Base-by-base conservation (phyloP, 2,329 filamentous ascomycete genomes). In the Hysterium pulicare region DNA sequence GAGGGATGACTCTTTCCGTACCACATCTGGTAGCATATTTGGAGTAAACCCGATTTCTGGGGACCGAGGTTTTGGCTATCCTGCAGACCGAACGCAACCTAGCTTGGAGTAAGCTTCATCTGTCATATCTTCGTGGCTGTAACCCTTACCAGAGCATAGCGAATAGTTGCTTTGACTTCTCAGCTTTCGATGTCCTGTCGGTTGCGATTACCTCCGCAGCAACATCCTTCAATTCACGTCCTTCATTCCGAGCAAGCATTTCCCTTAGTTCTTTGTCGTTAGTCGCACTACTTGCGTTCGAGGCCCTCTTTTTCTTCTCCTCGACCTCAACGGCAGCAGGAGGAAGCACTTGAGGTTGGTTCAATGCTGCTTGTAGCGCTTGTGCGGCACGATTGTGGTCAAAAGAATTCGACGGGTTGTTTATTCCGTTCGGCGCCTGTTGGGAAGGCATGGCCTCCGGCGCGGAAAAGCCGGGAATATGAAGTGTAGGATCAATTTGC, bases 21-120 rank as follows among this genome's bases (percentile, higher is more conserved):
- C 88, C 90, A 67, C 93, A 98, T 49, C 88, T 83, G 20, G 87
- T 90, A 36, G 91, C 93, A 66, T 98, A 98, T 64, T 90, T 90
- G 46, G 90, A 89, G 67, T 97, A 98, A 2, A 98, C 93, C 45
- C 91, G 80, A 51, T 93, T 93, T 56, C 93, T 79, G 5, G 93
- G 90, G 1, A 97, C 91, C 5, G 93, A 96, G 1, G 84, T 85
- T 62, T 87, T 88, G 33, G 86, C 86, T 48, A 81, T 81, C 34
- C 79, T 75, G 66, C 87, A 91, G 1, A 85, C 82, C 39, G 78
- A 76, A 57, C 83, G 83, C 54, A 91, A 81, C 86, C 86, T 90
- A 53, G 5, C 51, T 13, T 36, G 39, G 40, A 41, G 70, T 52
- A 64, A 64, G 58, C 40, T 24, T 15, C 22, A 15, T 33, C 15